Evolutionary conservation across 2,329 filamentous ascomycete species (phyloP).

Genomic region (Ophiostoma tasmaniense): DNA sequence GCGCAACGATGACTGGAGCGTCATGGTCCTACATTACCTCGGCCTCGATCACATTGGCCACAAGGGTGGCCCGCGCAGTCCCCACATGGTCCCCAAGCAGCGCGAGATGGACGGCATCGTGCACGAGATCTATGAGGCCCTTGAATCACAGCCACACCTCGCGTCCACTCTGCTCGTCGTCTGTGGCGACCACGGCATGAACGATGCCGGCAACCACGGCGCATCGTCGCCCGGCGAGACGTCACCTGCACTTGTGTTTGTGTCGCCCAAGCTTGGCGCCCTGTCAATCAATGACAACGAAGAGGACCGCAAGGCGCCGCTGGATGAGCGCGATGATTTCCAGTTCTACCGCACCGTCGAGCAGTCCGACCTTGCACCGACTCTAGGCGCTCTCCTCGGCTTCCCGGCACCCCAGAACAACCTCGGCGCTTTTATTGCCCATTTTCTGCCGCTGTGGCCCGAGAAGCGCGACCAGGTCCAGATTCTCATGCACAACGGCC

Average conservation of each 20-base stretch:
- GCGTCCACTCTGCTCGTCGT: slow-evolving; percentile 73
- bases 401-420: slow-evolving; percentile 87
- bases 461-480: slow-evolving; percentile 52
- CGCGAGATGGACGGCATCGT: slow-evolving; percentile 56
- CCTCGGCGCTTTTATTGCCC: slow-evolving; percentile 72
- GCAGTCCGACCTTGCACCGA: slow-evolving; percentile 89
- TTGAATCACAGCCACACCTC: slow-evolving; percentile 63
- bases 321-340: slow-evolving; percentile 58
- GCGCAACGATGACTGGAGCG: slow-evolving; percentile 72
- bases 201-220: slow-evolving; percentile 93
- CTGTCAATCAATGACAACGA: slow-evolving; percentile 22
- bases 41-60: slow-evolving; percentile 96
- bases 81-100: slow-evolving; percentile 90
- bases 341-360: slow-evolving; percentile 79
- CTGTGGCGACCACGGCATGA: slow-evolving; percentile 98
- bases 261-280: slow-evolving; percentile 65
- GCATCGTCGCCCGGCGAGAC: slow-evolving; percentile 92
- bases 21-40: slow-evolving; percentile 90
- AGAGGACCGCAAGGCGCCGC: slow-evolving; percentile 17
- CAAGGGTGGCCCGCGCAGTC: slow-evolving; percentile 76
- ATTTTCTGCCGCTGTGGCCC: slow-evolving; percentile 72
- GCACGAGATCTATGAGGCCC: slow-evolving; percentile 60
- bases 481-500: slow-evolving; percentile 68
- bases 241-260: slow-evolving; percentile 82
- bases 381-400: slow-evolving; percentile 74